These are phyloP conservation scores for Fonsecaea erecta DNA, from an alignment of 2,329 filamentous ascomycete species.

Conservation along the genomic window DNA sequence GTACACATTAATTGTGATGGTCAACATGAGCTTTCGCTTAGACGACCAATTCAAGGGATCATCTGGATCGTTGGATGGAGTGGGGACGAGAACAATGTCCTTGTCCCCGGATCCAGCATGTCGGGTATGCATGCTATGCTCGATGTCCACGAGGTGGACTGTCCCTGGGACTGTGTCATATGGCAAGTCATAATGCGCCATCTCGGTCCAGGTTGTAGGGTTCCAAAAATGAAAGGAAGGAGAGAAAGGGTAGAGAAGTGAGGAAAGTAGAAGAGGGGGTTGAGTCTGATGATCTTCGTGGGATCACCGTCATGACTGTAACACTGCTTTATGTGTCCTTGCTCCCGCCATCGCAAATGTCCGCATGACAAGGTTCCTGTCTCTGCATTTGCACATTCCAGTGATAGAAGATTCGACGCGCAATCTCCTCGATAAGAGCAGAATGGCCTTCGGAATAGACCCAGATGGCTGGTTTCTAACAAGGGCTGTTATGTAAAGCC, in stretches of 20 bases:
- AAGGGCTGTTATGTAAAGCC: conserved; percentile 1
- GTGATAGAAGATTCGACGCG: conserved; percentile 5
- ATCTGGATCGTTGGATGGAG: conserved; percentile 47
- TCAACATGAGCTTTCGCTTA: conserved; percentile 43
- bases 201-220: not conserved
- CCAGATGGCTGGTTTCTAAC: not conserved
- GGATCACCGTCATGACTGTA: not conserved
- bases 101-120: conserved; percentile 37
- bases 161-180: conserved; percentile 44
- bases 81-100: conserved; percentile 44
- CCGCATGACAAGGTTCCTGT: not conserved
- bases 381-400: not conserved
- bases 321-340: conserved; percentile 2
- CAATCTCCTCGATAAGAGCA: conserved; percentile 9
- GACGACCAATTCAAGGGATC: conserved; percentile 49
- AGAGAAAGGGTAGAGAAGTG: not conserved
- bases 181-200: conserved; percentile 24
- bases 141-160: conserved; percentile 45
- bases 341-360: conserved; percentile 9
- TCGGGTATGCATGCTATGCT: conserved; percentile 38
- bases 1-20: conserved; percentile 44
- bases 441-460: not conserved
- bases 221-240: not conserved
- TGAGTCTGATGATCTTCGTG: conserved; percentile 1
- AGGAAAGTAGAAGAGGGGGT: not conserved